Base-by-base conservation (phyloP, 805 yeast species). In the Saccharomyces cerevisiae region DNA sequence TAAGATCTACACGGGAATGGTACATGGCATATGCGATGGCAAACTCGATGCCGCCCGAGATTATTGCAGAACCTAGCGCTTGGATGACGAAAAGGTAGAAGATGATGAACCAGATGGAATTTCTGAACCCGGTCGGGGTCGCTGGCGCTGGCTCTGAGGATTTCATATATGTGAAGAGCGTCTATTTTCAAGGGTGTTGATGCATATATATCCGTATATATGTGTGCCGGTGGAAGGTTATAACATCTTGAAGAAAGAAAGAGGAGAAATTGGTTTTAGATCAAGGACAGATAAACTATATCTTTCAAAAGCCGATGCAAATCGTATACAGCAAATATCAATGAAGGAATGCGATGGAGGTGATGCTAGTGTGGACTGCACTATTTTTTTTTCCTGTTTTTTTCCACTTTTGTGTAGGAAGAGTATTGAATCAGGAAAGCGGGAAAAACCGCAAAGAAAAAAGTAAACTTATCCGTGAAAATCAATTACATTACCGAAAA, bases 1-100 rank as follows among this genome's bases (percentile, higher is more conserved):
- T 51, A 2, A 51, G 52, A 21, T 50, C 31, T 9, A 47, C 28
- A 6, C 56, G 52, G 21, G 57, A 21, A 47, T 48, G 52, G 47
- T 64, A 64, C 66, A 64, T 63, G 21, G 64, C 68, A 43, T 62
- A 64, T 1, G 67, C 68, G 22, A 63, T 58, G 29, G 60, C 67
- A 32, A 64, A 64, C 48, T 64, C 59, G 1, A 61, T 53, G n/a
- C 68, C 68, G 32, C 67, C 68, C 8, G 61, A 52, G 9, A 64
- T 55, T 8, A 61, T 55, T 26, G 61, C 66, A 24, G 66, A 58
- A 9, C 55, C 53, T 5, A 61, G 27, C 8, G 60, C 63, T 27
- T 64, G 63, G 21, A 55, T 43, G 4, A 61, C 27, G 11, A 63
- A 43, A 30, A 50, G 41, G 43, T 53, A 49, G 47, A 47, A 48